Evolutionary conservation across 75 land plant species (phyloP).

Genomic region (Cryptomeria japonica): DNA sequence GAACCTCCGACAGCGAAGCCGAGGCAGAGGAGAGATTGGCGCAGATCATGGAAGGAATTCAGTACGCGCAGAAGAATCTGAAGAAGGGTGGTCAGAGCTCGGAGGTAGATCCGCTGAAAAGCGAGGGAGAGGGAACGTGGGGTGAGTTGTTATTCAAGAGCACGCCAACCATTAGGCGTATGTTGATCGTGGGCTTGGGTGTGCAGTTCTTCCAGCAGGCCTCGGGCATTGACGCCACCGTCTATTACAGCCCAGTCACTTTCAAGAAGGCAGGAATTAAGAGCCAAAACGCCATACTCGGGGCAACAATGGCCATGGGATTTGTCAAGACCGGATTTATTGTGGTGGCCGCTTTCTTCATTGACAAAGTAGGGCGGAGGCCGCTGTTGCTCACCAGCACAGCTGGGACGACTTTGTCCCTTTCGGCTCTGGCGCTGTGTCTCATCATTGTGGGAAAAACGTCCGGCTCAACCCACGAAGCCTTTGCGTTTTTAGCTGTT

Average conservation of each 20-base stretch:
- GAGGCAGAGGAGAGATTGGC: slow-evolving; percentile 37
- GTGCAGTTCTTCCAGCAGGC: slow-evolving; percentile 69
- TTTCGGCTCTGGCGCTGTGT: slow-evolving; percentile 19
- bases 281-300: slow-evolving; percentile 16
- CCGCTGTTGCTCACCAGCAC: slow-evolving; percentile 54
- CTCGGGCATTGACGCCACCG: slow-evolving; percentile 51
- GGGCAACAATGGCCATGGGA: slow-evolving; percentile 58
- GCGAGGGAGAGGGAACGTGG: slow-evolving; percentile 42
- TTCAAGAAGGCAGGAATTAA: slow-evolving; percentile 39
- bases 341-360: slow-evolving; percentile 49
- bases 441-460: slow-evolving; percentile 9
- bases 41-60: slow-evolving; percentile 46
- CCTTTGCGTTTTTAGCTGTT: slow-evolving; percentile 23
- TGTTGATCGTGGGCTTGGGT: slow-evolving; percentile 37
- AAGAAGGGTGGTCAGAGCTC: slow-evolving; percentile 11
- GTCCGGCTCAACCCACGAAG: not conserved
- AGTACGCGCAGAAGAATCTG: slow-evolving; percentile 18
- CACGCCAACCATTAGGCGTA: slow-evolving; percentile 38
- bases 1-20: slow-evolving; percentile 28
- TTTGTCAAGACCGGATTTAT: slow-evolving; percentile 53
- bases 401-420: slow-evolving; percentile 43
- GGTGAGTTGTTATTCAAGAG: slow-evolving; percentile 38
- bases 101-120: slow-evolving; percentile 3
- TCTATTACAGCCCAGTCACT: slow-evolving; percentile 53
- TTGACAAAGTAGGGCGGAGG: slow-evolving; percentile 57